Base-by-base conservation (phyloP, 768 basidiomycete species). In the Paxillus ammoniavirescens region DNA sequence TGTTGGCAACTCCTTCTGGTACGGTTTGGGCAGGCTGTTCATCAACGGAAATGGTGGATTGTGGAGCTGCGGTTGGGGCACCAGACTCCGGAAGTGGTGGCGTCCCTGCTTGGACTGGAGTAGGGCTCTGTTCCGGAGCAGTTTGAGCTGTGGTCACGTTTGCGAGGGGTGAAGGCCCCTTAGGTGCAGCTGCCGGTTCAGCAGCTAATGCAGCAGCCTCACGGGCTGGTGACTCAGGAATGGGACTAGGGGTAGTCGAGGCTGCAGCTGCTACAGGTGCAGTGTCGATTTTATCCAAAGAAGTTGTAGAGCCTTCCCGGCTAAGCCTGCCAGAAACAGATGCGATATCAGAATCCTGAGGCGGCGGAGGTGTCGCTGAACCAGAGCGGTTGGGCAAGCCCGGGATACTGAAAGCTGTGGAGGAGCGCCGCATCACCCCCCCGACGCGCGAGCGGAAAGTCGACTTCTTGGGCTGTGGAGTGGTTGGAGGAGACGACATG, bases 191-290 rank as follows among this genome's bases (percentile, higher is more conserved):
- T 15, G 53, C 54, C 8, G 64, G 59, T 30, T 71, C 72, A 8
- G 70, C 62, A 13, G 68, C 67, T 30, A 72, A 55, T 3, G 72
- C 77, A 13, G 75, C 80, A 8, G 74, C 78, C 60, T 85, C 83
- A 23, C 84, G 77, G 8, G 76, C 77, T 28, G 87, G 86, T 2
- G 84, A 87, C 64, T 90, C 88, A 1, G 81, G 75, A 53, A 90
- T 87, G 3, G 88, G 86, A 55, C 83, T 85, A 10, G 85, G 84
- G 12, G 73, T 64, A 14, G 57, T 64, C 30, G 59, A 62, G 26
- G 62, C 43, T 12, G 62, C 52, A 14, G 7, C 54, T 4, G 59
- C 52, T 13, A 58, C 53, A 42, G 65, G 51, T 8, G 69, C 49
- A 3, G 74, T 63, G 31, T 75, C 71, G 2, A 76, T 65, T 57